Evolutionary conservation across 1,139 yeast genomes (phyloP).

Genomic region (Neolecta irregularis): DNA sequence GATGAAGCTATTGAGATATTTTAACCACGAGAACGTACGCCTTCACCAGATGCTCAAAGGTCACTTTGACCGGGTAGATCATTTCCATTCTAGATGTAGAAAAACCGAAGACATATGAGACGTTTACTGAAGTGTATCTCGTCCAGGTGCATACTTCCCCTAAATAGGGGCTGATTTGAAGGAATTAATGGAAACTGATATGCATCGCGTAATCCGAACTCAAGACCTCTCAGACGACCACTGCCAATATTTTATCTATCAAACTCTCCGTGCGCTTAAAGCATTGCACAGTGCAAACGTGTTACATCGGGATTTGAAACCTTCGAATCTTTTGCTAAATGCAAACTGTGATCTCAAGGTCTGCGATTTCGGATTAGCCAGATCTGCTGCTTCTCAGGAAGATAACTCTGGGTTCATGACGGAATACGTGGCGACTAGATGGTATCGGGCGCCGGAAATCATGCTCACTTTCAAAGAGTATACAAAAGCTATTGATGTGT

Average conservation of each 20-base stretch:
- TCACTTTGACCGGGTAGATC: constrained; percentile 25
- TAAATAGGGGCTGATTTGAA: background rate
- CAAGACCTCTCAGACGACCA: constrained; percentile 82
- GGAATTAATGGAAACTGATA: constrained; percentile 91
- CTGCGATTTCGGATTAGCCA: constrained; percentile 88
- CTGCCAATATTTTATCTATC: constrained; percentile 83
- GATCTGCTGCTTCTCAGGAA: constrained; percentile 39
- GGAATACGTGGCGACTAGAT: constrained; percentile 91
- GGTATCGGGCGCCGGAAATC: constrained; percentile 96
- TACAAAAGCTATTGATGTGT: constrained; percentile 86
- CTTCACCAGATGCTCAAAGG: background rate
- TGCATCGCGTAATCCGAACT: constrained; percentile 77
- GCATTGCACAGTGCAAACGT: constrained; percentile 85
- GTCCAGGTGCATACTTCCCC: constrained; percentile 34
- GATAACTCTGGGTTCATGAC: constrained; percentile 69
- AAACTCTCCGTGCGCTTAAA: constrained; percentile 75
- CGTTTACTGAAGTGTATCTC: constrained; percentile 73
- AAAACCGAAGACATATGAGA: constrained; percentile 60
- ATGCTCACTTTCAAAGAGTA: constrained; percentile 89
- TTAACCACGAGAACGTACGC: constrained; percentile 62
- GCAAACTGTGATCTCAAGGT: constrained; percentile 87
- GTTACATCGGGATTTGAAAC: constrained; percentile 83
- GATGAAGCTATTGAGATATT: constrained; percentile 71
- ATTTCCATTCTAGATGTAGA: constrained; percentile 83
- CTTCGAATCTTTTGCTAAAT: constrained; percentile 70